Evolutionary conservation across 495 filamentous ascomycete genomes (phyloP), one percentile per base, ranked within the genome.

Genomic region (Daldinia concentrica): DNA sequence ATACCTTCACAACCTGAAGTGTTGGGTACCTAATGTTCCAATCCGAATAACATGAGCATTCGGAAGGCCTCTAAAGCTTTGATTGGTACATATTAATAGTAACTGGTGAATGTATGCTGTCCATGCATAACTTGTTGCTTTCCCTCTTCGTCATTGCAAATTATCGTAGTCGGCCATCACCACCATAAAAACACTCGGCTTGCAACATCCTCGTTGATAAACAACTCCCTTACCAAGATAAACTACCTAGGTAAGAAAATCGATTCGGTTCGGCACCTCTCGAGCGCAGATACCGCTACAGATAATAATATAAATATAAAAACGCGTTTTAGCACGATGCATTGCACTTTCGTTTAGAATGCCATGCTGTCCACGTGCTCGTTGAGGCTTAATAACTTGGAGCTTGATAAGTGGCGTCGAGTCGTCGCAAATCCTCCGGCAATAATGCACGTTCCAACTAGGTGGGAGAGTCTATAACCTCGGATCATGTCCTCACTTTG

Each of bases 1-100:
- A 62, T 32, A 51, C 26, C 45, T 51, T 64, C 27, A 50, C 50
- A 51, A 34, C 51, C 52, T 66, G 15, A 30, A 39, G 29, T 61
- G 43, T 3, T 36, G 1, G 17, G 9, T 57, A 57, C 29, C 43
- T 36, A 17, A 70, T 51, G 56, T 39, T 37, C 29, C 24, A 36
- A 58, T 37, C 39, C 41, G 19, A 7, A 58, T 17, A 34, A 17
- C 54, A 11, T 6, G 12, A 27, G 12, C 17, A 24, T 11, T 30
- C 15, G 24, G 26, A 7, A 2, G 2, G 8, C 17, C 27, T 8
- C 50, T 17, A 29, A 29, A 54, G 27, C 50, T 17, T 30, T 15
- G 50, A 15, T 24, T 30, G 14, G 1, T 30, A 54, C 50, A 24
- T 54, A 54, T 29, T 22, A 15, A 30, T 30, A 30, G 6, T 15